Conservation (phyloP, 768 basidiomycete genomes). For the Termitomyces bulborhizus region DNA sequence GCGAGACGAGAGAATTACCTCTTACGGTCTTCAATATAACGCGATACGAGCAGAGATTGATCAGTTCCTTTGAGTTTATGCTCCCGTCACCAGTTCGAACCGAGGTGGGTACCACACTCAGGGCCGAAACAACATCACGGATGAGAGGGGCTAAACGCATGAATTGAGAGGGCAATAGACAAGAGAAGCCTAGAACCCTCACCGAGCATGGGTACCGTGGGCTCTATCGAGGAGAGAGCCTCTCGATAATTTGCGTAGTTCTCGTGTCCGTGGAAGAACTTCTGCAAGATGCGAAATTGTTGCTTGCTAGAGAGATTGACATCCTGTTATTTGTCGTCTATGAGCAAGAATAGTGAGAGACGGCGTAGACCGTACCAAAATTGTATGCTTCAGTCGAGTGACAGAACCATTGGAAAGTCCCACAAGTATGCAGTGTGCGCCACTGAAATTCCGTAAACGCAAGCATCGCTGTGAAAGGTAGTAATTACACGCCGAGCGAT, state of each 20-base stretch:
- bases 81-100: conserved; percentile 9
- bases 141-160: conserved; percentile 19
- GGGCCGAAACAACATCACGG: conserved; percentile 22
- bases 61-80: conserved; percentile 15
- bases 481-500: neutral
- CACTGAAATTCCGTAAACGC: conserved; percentile 38
- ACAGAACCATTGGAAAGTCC: conserved; percentile 37
- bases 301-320: conserved; percentile 20
- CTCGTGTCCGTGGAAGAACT: conserved; percentile 21
- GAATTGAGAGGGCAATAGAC: neutral
- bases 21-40: conserved; percentile 33
- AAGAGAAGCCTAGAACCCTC: conserved; percentile 1
- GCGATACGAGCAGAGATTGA: conserved; percentile 33
- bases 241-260: conserved; percentile 23
- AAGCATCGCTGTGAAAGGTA: conserved; percentile 32
- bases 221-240: conserved; percentile 18
- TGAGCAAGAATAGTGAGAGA: neutral
- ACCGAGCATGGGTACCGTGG: conserved; percentile 30
- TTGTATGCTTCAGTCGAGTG: conserved; percentile 27
- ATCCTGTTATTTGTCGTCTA: conserved; percentile 11
- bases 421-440: conserved; percentile 32
- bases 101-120: conserved; percentile 15
- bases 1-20: conserved; percentile 18
- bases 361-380: conserved; percentile 21
- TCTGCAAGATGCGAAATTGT: conserved; percentile 22